Percentiles rank a stretch among this genome's conserved stretches.
These are phyloP conservation scores for Hypoxylon rubiginosum DNA, from an alignment of 2,329 filamentous ascomycete genomes.

Conservation along the genomic window DNA sequence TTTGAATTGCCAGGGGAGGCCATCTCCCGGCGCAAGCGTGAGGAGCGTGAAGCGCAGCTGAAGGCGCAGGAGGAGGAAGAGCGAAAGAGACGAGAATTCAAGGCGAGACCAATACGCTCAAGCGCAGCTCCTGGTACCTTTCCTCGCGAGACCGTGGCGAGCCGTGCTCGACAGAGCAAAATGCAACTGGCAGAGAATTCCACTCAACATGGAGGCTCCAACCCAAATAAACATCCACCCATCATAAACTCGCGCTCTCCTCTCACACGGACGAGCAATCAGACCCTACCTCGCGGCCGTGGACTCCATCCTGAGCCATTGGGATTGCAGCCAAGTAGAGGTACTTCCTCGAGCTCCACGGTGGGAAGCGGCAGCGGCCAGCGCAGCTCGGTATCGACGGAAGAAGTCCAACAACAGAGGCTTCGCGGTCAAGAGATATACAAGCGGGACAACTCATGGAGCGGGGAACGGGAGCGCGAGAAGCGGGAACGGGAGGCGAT, in stretches of 20 bases:
- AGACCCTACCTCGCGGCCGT: constrained; percentile 48
- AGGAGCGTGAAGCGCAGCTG: constrained; percentile 65
- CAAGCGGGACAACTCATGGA: constrained; percentile 63
- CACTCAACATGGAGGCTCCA: constrained; percentile 31
- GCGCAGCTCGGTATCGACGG: constrained; percentile 63
- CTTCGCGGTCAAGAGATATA: constrained; percentile 68
- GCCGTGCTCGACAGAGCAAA: constrained; percentile 67
- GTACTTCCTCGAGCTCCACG: constrained; percentile 63
- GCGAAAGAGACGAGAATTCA: constrained; percentile 72
- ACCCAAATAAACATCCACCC: constrained; percentile 50
- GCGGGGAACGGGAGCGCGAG: constrained; percentile 65
- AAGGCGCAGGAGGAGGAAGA: constrained; percentile 72
- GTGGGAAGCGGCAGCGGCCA: constrained; percentile 58
- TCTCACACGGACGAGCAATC: constrained; percentile 50
- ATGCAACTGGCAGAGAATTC: constrained; percentile 48
- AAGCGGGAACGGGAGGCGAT: constrained; percentile 66
- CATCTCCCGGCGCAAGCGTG: constrained; percentile 69
- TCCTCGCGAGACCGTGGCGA: constrained; percentile 70
- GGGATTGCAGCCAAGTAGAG: constrained; percentile 51
- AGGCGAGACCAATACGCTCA: constrained; percentile 68
- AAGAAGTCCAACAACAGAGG: constrained; percentile 65
- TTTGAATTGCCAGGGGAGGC: constrained; percentile 76
- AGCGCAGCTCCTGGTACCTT: constrained; percentile 57
- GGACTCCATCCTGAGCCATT: constrained; percentile 37
- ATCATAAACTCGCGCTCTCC: constrained; percentile 48